Percentiles rank a stretch among this genome's conserved stretches.
Evolutionary conservation across 495 filamentous ascomycete species (phyloP).

Genomic region (Podospora australis): DNA sequence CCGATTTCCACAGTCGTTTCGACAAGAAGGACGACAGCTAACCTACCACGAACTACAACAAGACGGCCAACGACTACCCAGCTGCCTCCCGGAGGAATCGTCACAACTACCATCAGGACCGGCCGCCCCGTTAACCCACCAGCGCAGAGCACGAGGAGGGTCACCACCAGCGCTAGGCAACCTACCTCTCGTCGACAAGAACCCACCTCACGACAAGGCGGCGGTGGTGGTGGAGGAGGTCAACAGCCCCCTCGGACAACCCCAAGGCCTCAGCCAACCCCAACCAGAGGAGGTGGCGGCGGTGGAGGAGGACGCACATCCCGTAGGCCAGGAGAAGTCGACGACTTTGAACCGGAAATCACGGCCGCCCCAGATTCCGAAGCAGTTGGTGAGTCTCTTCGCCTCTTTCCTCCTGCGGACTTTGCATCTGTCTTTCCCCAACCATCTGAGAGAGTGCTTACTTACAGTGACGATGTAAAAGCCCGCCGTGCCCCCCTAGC

Average conservation of each 20-base stretch:
- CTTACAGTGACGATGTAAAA: not conserved
- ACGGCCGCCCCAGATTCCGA: not conserved
- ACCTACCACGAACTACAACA: not conserved
- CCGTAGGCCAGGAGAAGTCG: not conserved
- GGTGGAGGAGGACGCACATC: slow-evolving; percentile 1
- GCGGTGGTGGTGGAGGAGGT: slow-evolving; percentile 1
- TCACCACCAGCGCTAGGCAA: not conserved
- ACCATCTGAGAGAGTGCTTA: too few species aligned
- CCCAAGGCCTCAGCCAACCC: slow-evolving; percentile 7
- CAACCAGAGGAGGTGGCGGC: slow-evolving; percentile 3
- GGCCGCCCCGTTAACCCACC: slow-evolving; percentile 1
- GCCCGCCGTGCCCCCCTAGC: slow-evolving; percentile 7
- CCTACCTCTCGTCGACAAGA: slow-evolving; percentile 5
- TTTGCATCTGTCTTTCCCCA: too few species aligned
- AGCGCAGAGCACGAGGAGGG: not conserved
- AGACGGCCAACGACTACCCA: not conserved
- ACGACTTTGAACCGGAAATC: not conserved
- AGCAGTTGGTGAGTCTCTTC: too few species aligned
- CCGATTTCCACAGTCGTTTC: too few species aligned
- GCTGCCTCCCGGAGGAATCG: not conserved
- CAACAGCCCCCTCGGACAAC: too few species aligned
- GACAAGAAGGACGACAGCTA: not conserved
- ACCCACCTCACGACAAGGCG: not conserved
- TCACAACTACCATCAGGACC: not conserved
- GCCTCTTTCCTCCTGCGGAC: too few species aligned